Evolutionary conservation across 129 eudicot genomes (phyloP).

Genomic region (Flaveria brownii): DNA sequence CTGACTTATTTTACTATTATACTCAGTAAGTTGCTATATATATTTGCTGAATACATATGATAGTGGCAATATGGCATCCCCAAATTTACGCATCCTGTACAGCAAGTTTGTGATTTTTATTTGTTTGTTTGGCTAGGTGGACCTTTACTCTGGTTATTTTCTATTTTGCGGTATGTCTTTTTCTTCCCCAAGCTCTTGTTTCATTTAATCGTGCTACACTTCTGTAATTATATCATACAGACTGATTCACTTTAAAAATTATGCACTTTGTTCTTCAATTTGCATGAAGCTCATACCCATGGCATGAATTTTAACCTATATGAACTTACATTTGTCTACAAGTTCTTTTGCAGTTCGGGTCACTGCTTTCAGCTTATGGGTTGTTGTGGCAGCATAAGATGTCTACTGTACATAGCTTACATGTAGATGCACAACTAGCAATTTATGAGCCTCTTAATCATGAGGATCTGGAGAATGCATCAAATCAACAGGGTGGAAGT

Average conservation of each 20-base stretch:
- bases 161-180: slow-evolving; percentile 78
- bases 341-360: slow-evolving; percentile 60
- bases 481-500: slow-evolving; percentile 24
- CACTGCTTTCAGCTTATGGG: slow-evolving; percentile 66
- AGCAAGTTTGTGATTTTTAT: slow-evolving; percentile 26
- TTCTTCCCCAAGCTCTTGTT: slow-evolving; percentile 1
- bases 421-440: slow-evolving; percentile 47
- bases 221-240: slow-evolving; percentile 13
- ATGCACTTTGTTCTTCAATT: neutral
- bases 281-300: slow-evolving; percentile 15
- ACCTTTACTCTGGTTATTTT: slow-evolving; percentile 71
- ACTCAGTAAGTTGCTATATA: slow-evolving; percentile 69
- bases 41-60: neutral
- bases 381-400: slow-evolving; percentile 41
- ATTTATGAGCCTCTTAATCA: slow-evolving; percentile 45
- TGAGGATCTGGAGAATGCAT: slow-evolving; percentile 39
- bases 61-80: neutral
- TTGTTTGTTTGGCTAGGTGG: slow-evolving; percentile 67
- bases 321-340: slow-evolving; percentile 30
- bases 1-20: slow-evolving; percentile 59
- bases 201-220: neutral
- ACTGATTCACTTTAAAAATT: neutral
- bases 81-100: slow-evolving; percentile 19
- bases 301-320: slow-evolving; percentile 27
- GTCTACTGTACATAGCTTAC: slow-evolving; percentile 21